Evolutionary conservation across 2,329 filamentous ascomycete species (phyloP).

Genomic region (Pestalotiopsis sp.): DNA sequence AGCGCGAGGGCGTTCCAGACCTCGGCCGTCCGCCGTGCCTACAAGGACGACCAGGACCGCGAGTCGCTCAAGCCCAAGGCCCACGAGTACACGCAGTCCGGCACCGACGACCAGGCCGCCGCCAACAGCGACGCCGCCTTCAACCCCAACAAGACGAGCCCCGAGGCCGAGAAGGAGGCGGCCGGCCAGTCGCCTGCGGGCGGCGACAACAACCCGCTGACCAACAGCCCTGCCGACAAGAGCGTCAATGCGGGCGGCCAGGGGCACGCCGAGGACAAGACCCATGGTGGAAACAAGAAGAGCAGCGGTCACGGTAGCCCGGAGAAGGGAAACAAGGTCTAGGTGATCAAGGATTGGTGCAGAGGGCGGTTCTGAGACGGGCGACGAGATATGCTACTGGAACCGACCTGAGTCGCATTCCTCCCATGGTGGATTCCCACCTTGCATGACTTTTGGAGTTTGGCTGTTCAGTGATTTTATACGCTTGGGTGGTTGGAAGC

Average conservation of each 20-base stretch:
- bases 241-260: conserved; percentile 36
- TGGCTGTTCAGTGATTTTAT: background rate
- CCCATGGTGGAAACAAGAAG: conserved; percentile 36
- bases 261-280: conserved; percentile 28
- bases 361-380: background rate
- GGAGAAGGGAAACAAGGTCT: conserved; percentile 32
- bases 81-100: conserved; percentile 70
- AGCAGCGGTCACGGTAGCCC: conserved; percentile 24
- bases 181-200: conserved; percentile 31
- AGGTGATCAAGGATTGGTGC: conserved; percentile 29
- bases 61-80: conserved; percentile 66
- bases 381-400: background rate
- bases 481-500: background rate
- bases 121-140: conserved; percentile 66
- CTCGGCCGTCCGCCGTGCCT: conserved; percentile 34
- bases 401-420: background rate
- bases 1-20: conserved; percentile 34
- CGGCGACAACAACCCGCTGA: conserved; percentile 37
- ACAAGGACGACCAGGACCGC: conserved; percentile 59
- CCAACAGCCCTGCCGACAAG: conserved; percentile 48
- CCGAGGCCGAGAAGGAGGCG: conserved; percentile 58
- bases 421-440: background rate
- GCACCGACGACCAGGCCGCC: conserved; percentile 62
- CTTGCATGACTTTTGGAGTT: conserved; percentile 14
- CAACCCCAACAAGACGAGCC: conserved; percentile 67